These are phyloP conservation scores for Pseudonectria foliicola DNA, from an alignment of 2,329 filamentous ascomycete genomes.

Conservation along the genomic window DNA sequence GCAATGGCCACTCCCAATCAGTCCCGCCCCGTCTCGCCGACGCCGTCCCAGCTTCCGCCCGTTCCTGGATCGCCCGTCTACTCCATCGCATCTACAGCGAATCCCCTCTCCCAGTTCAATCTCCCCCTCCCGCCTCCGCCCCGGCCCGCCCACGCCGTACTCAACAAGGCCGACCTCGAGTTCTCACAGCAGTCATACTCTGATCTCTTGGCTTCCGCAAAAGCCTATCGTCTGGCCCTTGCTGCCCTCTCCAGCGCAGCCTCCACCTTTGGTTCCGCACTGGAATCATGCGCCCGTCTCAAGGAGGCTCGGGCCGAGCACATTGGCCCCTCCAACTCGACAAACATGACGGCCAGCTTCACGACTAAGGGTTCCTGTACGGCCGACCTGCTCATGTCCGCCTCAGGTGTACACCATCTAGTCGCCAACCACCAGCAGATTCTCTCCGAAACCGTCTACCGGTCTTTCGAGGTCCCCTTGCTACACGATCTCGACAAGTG, in stretches of 20 bases:
- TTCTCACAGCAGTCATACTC: slow-evolving; percentile 56
- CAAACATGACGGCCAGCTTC: slow-evolving; percentile 41
- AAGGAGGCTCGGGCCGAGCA: slow-evolving; percentile 59
- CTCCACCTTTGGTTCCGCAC: slow-evolving; percentile 55
- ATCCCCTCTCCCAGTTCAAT: slow-evolving; percentile 51
- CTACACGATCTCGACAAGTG: slow-evolving; percentile 64
- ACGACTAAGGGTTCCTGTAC: slow-evolving; percentile 47
- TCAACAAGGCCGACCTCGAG: slow-evolving; percentile 57
- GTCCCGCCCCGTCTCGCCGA: slow-evolving; percentile 39
- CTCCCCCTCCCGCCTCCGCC: slow-evolving; percentile 56
- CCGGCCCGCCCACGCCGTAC: slow-evolving; percentile 48
- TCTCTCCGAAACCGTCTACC: slow-evolving; percentile 60
- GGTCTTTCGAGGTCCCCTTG: slow-evolving; percentile 60
- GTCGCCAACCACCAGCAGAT: slow-evolving; percentile 66
- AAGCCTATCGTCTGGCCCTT: slow-evolving; percentile 56
- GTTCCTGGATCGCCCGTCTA: slow-evolving; percentile 58
- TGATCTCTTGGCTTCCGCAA: slow-evolving; percentile 54
- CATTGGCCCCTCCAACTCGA: slow-evolving; percentile 32
- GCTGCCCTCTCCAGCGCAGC: slow-evolving; percentile 53
- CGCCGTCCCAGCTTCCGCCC: slow-evolving; percentile 50
- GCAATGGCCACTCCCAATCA: slow-evolving; percentile 26
- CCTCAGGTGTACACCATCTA: slow-evolving; percentile 59
- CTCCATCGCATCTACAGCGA: slow-evolving; percentile 56
- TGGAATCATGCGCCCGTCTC: slow-evolving; percentile 61
- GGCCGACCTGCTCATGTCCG: slow-evolving; percentile 54